phyloP scores from a whole-genome alignment of 176 grass and related monocot species.

The Rhipidocladum racemiflorum region DNA sequence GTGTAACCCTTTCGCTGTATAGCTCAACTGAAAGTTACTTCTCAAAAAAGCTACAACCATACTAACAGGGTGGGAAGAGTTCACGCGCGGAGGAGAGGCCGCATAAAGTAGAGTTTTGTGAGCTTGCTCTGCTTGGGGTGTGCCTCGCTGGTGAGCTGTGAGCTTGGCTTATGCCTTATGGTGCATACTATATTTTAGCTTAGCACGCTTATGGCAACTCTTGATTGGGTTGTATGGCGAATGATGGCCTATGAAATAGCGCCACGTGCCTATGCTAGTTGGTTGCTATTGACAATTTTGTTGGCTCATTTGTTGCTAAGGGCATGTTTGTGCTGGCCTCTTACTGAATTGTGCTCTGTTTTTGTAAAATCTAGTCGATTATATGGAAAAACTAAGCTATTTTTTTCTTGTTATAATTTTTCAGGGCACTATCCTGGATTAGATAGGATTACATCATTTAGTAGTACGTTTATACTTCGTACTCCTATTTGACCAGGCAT shows the following conservation, averaged over 20 bases:
- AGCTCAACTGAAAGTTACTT: too few relatives aligned
- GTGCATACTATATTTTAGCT: not conserved
- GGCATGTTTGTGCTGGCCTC: slow-evolving; percentile 6
- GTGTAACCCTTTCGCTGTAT: too few relatives aligned
- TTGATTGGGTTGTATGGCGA: slow-evolving; percentile 25
- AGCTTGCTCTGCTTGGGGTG: not conserved
- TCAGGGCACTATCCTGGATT: not conserved
- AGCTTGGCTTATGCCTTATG: slow-evolving; percentile 22
- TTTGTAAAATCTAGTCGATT: not conserved
- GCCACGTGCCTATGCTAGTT: slow-evolving; percentile 30
- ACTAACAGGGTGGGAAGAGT: not conserved
- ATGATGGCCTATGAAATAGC: slow-evolving; percentile 36
- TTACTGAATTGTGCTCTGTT: not conserved
- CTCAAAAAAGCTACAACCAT: too few relatives aligned
- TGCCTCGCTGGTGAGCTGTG: not conserved
- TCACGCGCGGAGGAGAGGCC: slow-evolving; percentile 41
- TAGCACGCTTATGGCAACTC: slow-evolving; percentile 40
- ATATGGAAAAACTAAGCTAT: not conserved
- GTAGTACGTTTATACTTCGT: not conserved
- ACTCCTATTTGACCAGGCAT: not conserved
- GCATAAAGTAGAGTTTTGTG: not conserved
- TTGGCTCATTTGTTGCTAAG: not conserved
- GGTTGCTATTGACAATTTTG: not conserved
- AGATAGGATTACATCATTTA: not conserved
- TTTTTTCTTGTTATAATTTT: not conserved